Base-by-base conservation (phyloP, 2,329 filamentous ascomycete genomes). In the Cyphellophora attinorum region DNA sequence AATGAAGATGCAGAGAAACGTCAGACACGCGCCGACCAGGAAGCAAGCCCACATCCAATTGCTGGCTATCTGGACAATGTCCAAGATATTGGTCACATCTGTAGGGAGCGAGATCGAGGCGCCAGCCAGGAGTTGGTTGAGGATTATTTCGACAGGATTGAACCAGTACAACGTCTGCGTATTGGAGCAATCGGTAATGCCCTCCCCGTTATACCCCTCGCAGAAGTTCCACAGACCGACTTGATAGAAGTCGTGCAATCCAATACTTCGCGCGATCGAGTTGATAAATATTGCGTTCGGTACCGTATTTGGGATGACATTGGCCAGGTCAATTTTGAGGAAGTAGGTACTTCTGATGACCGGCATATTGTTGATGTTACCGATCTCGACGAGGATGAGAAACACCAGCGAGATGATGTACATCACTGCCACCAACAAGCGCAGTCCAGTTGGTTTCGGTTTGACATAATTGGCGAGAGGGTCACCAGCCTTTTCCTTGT, bases 221-320 rank as follows among this genome's bases (percentile, higher is more conserved):
- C 89, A 96, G 57, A 81, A 94, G 40, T 79, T 81, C 89, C 89
- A 96, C 27, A 95, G 62, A 5, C 88, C 88, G 17, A 93, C 82
- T 51, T 86, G 82, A 59, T 95, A 95, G 61, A 93, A 95, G 59
- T 95, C 89, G 56, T 93, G 85, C 31, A 95, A 69, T 18, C 88
- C 89, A 35, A 95, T 67, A 14, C 81, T 84, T 33, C 84, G 79
- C 3, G 86, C 85, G 46, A 94, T 86, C 29, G 79, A 85, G 64
- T 93, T 93, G 59, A 93, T 81, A 29, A 94, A 69, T 15, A 70
- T 62, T 6, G 77, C 76, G 54, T 86, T 81, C 27, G 81, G 79
- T 11, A 84, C 72, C 4, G 73, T 76, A 19, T 75, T 65, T 0
- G 82, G 81, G 37, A 94, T 79, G 54, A 95, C 81, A 51, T 93